A percentile compares a stretch with the other conserved stretches of the same genome.
These are phyloP conservation scores for Pueraria montana DNA, from an alignment of 306 rosid genomes.

Conservation along the genomic window DNA sequence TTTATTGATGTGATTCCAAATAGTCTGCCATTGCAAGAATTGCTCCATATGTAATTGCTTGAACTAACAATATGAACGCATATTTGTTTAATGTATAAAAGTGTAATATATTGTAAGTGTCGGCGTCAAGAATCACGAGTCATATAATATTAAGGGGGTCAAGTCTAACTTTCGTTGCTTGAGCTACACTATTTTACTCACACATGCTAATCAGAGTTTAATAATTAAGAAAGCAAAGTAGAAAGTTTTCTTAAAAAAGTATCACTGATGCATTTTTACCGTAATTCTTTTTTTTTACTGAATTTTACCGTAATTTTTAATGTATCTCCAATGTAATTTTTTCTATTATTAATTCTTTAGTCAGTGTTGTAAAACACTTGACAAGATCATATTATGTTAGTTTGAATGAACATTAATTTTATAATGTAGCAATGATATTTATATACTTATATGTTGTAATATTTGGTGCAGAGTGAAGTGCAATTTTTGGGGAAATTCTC, in stretches of 20 bases:
- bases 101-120: neutral
- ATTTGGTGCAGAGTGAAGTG: constrained; percentile 75
- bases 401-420: neutral
- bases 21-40: neutral
- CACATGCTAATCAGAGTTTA: neutral
- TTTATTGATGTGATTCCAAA: neutral
- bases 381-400: neutral
- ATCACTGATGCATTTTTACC: neutral
- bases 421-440: neutral
- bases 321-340: too few relatives aligned
- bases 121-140: neutral
- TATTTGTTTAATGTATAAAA: neutral
- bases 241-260: neutral
- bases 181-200: neutral
- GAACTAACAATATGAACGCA: neutral
- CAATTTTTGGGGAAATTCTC: constrained; percentile 78
- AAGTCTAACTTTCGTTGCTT: neutral
- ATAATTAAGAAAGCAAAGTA: neutral
- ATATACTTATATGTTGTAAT: neutral
- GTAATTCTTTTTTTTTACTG: neutral
- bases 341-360: neutral
- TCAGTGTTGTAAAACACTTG: neutral
- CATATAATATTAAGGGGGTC: neutral
- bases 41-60: neutral
- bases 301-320: too few relatives aligned